These are phyloP conservation scores for Pythium grandisporangium DNA, from an alignment of 352 stramenopile genomes.

Conservation along the genomic window DNA sequence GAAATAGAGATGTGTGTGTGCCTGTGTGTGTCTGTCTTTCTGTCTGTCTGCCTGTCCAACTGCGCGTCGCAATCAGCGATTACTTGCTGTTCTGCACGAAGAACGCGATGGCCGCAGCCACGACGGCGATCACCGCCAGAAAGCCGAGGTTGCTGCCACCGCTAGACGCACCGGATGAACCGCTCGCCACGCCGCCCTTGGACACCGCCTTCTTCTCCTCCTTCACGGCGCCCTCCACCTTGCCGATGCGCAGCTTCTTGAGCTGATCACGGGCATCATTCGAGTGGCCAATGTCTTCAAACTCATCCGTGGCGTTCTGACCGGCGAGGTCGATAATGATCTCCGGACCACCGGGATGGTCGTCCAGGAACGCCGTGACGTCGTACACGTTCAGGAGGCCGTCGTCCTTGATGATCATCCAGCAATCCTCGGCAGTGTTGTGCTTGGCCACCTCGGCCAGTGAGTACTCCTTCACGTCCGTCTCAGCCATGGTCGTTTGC, in stretches of 20 bases:
- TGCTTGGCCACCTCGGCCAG: slow-evolving; percentile 89
- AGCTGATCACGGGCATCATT: slow-evolving; percentile 93
- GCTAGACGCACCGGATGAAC: slow-evolving; percentile 15
- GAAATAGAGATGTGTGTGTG: too few relatives aligned
- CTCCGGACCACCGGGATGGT: slow-evolving; percentile 98
- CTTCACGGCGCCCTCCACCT: slow-evolving; percentile 74
- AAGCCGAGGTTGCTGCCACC: slow-evolving; percentile 37
- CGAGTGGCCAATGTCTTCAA: slow-evolving; percentile 98
- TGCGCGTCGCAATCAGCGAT: too few relatives aligned
- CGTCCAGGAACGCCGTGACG: slow-evolving; percentile 96
- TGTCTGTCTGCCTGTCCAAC: too few relatives aligned
- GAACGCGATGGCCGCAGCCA: slow-evolving; percentile 37
- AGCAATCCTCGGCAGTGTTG: slow-evolving; percentile 75
- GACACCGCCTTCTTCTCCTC: slow-evolving; percentile 15
- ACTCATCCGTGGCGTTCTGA: slow-evolving; percentile 89
- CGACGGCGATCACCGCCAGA: slow-evolving; percentile 36
- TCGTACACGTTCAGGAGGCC: slow-evolving; percentile 94
- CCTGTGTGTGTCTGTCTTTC: too few relatives aligned
- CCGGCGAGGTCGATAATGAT: slow-evolving; percentile 95
- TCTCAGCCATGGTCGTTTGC: background rate
- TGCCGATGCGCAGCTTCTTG: slow-evolving; percentile 89
- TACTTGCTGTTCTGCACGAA: slow-evolving; percentile 48
- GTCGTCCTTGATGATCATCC: slow-evolving; percentile 71
- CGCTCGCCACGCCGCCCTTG: slow-evolving; percentile 3
- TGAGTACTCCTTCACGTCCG: slow-evolving; percentile 79